These are phyloP conservation scores for Candida endomychidarum DNA, from an alignment of 805 yeast species.

Conservation along the genomic window DNA sequence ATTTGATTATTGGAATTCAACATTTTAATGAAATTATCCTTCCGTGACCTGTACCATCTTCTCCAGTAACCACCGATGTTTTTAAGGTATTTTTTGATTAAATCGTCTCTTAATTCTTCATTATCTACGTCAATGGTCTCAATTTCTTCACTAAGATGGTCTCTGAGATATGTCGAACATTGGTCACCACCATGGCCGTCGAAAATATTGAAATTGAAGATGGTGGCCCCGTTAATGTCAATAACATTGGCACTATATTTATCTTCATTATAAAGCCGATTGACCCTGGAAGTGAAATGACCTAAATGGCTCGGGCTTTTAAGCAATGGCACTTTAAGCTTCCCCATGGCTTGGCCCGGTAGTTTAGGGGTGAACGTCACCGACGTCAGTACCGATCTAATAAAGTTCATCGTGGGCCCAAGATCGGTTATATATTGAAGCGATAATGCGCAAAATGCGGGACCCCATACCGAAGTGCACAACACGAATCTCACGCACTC, in stretches of 20 bases:
- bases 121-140: constrained; percentile 40
- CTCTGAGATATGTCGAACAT: constrained; percentile 61
- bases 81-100: constrained; percentile 55
- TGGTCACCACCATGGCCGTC: constrained; percentile 95
- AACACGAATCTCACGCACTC: no score
- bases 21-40: constrained; percentile 30
- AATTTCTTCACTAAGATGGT: constrained; percentile 51
- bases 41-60: constrained; percentile 57
- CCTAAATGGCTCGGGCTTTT: constrained; percentile 78
- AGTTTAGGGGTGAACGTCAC: constrained; percentile 16
- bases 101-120: constrained; percentile 32
- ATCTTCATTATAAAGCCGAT: constrained; percentile 80
- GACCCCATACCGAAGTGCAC: no score
- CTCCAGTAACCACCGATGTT: constrained; percentile 86
- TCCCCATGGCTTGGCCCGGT: constrained; percentile 18
- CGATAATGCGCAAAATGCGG: background rate
- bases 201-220: constrained; percentile 71
- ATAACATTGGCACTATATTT: constrained; percentile 65
- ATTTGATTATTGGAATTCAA: constrained; percentile 19
- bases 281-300: constrained; percentile 73
- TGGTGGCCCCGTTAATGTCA: constrained; percentile 22
- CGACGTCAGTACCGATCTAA: constrained; percentile 5
- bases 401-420: background rate
- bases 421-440: no score
- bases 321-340: constrained; percentile 53